A percentile compares a stretch with the other conserved stretches of the same genome.
phyloP scores from a whole-genome alignment of 2,329 filamentous ascomycete species.

The Aspergillus brasiliensis region DNA sequence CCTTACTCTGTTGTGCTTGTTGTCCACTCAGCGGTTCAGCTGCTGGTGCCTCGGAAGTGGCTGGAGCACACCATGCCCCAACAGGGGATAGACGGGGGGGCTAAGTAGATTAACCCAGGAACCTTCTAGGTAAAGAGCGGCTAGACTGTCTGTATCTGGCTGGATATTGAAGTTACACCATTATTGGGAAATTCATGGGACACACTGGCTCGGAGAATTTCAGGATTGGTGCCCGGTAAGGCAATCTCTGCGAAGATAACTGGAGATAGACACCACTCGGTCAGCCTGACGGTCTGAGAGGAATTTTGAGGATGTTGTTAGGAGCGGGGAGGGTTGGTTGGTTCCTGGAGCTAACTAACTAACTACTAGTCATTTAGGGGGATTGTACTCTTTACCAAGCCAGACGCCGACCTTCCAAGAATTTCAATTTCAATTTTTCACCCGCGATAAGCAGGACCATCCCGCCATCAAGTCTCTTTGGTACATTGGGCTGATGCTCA shows the following conservation, averaged over 20 bases:
- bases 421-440: neutral
- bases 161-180: neutral
- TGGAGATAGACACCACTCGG: neutral
- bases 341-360: neutral
- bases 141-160: neutral
- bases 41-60: neutral
- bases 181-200: neutral
- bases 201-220: neutral
- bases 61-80: constrained; percentile 1
- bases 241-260: neutral
- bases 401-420: neutral
- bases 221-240: neutral
- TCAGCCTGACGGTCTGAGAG: neutral
- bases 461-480: too few species aligned
- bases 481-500: too few species aligned
- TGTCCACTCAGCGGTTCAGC: neutral
- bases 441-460: neutral
- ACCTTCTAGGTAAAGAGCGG: neutral
- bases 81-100: neutral
- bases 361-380: too few species aligned
- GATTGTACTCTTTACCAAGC: too few species aligned
- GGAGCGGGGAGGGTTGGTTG: too few species aligned
- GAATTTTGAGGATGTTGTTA: too few species aligned
- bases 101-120: constrained; percentile 1
- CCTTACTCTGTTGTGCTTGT: neutral